phyloP scores from a whole-genome alignment of 2,329 filamentous ascomycete genomes.

The Xylaria sp. region DNA sequence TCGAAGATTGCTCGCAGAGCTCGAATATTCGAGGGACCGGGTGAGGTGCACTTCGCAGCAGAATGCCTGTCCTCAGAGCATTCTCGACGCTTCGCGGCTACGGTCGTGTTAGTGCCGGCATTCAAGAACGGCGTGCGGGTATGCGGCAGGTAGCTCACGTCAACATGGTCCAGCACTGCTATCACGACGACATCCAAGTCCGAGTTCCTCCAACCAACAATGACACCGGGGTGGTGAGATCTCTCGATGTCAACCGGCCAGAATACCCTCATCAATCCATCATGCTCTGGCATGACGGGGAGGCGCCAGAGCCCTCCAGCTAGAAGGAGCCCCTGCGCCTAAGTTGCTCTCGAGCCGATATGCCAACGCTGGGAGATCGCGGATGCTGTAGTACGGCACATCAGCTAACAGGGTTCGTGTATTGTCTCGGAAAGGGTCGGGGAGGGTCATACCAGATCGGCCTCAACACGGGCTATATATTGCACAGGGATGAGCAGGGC shows the following conservation, averaged over 20 bases:
- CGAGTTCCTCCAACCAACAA: slow-evolving; percentile 96
- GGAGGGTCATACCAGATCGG: slow-evolving; percentile 67
- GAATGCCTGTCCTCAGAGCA: slow-evolving; percentile 79
- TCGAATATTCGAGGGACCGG: slow-evolving; percentile 79
- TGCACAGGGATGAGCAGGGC: slow-evolving; percentile 82
- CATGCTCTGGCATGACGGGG: slow-evolving; percentile 68
- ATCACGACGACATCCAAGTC: slow-evolving; percentile 88
- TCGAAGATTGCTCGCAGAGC: slow-evolving; percentile 77
- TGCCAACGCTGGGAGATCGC: slow-evolving; percentile 73
- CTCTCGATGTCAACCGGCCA: slow-evolving; percentile 87
- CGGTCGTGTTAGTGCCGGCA: slow-evolving; percentile 30
- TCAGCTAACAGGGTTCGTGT: slow-evolving; percentile 26
- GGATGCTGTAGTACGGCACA: slow-evolving; percentile 67
- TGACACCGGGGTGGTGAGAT: slow-evolving; percentile 75
- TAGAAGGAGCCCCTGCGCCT: slow-evolving; percentile 93
- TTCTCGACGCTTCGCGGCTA: slow-evolving; percentile 81
- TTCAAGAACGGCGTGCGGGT: slow-evolving; percentile 10
- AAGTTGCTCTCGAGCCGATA: slow-evolving; percentile 94
- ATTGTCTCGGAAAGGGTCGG: slow-evolving; percentile 9
- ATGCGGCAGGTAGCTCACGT: slow-evolving; percentile 59
- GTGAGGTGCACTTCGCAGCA: slow-evolving; percentile 82
- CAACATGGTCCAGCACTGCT: slow-evolving; percentile 85
- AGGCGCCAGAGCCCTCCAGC: slow-evolving; percentile 40
- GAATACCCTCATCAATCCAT: slow-evolving; percentile 97
- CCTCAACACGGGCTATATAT: slow-evolving; percentile 79